phyloP scores from a whole-genome alignment of 176 grass and related monocot genomes.

The Eleusine indica region DNA sequence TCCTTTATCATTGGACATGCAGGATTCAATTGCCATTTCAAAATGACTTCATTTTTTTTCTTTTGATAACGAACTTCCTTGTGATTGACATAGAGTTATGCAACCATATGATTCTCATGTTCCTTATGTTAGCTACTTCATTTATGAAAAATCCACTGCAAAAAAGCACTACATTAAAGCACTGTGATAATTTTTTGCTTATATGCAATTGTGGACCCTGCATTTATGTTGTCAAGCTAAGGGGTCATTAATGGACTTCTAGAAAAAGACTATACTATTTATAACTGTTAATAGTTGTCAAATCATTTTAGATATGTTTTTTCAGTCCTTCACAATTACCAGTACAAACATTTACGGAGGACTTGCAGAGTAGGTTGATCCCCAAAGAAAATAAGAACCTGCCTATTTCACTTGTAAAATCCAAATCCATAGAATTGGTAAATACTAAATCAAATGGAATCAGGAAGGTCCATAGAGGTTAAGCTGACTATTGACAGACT shows the following conservation, averaged over 20 bases:
- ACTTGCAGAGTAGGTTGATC: constrained; percentile 11
- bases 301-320: not conserved
- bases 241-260: constrained; percentile 22
- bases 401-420: not conserved
- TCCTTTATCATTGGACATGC: not conserved
- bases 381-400: not conserved
- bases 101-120: not conserved
- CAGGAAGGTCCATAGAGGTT: not conserved
- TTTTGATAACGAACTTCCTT: not conserved
- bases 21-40: not conserved
- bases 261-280: constrained; percentile 8
- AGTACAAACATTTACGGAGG: not conserved
- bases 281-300: constrained; percentile 10
- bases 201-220: not conserved
- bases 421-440: not conserved
- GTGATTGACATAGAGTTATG: not conserved
- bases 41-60: not conserved
- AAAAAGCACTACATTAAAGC: not conserved
- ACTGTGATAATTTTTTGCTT: not conserved
- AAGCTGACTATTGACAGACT: constrained; percentile 7
- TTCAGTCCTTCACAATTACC: constrained; percentile 13
- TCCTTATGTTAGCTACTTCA: constrained; percentile 1
- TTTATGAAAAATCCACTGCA: not conserved
- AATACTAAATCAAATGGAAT: constrained; percentile 25
- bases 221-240: constrained; percentile 22